Conservation (phyloP, 768 basidiomycete species). For the Antrodiella citrinella region DNA sequence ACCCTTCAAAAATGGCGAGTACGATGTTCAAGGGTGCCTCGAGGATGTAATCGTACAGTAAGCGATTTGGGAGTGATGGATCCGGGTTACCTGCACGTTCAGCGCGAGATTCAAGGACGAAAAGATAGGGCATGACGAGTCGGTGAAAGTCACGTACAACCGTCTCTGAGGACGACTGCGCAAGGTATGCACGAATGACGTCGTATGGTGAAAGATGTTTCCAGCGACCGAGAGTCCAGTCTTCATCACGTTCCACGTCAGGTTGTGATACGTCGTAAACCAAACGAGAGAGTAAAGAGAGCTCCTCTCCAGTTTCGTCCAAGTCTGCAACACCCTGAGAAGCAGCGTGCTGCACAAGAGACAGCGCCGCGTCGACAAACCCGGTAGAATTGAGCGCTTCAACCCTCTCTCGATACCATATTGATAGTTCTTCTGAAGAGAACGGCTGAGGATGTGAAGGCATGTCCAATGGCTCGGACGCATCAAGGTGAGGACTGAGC, state of each 20-base stretch:
- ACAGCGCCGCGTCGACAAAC: conserved; percentile 71
- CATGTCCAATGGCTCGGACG: not conserved
- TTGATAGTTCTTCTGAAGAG: conserved; percentile 41
- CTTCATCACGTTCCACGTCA: conserved; percentile 35
- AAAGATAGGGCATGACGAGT: conserved; percentile 88
- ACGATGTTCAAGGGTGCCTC: conserved; percentile 57
- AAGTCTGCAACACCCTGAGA: conserved; percentile 70
- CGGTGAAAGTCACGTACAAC: conserved; percentile 61
- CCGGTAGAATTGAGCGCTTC: conserved; percentile 54
- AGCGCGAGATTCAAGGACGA: conserved; percentile 80
- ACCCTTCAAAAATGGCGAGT: conserved; percentile 78
- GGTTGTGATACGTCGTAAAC: conserved; percentile 64
- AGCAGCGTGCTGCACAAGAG: conserved; percentile 78
- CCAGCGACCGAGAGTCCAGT: conserved; percentile 79
- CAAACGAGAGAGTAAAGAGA: conserved; percentile 77
- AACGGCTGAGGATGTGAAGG: conserved; percentile 23
- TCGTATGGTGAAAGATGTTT: conserved; percentile 51
- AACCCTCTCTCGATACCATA: conserved; percentile 73
- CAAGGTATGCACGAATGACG: conserved; percentile 70
- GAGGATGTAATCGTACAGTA: conserved; percentile 69
- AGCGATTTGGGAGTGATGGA: conserved; percentile 49
- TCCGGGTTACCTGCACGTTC: conserved; percentile 76
- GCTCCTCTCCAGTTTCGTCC: conserved; percentile 86
- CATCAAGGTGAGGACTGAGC: not conserved
- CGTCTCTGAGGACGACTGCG: conserved; percentile 56